Conservation (phyloP, 257 asterid species). For the Buddleja alternifolia region DNA sequence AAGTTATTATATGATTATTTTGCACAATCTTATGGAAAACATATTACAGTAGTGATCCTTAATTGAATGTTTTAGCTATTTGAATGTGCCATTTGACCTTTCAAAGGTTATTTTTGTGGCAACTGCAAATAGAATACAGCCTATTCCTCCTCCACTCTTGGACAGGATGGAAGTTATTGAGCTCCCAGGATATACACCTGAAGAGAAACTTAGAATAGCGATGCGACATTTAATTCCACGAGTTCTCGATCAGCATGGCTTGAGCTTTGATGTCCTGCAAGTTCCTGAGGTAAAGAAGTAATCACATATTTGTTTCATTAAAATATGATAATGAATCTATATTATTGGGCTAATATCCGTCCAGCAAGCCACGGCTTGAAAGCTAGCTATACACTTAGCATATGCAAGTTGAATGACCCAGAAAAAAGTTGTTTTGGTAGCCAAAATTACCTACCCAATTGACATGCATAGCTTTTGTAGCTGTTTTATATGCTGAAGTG, state of each 20-base stretch:
- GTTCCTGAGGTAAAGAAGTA: slow-evolving; percentile 82
- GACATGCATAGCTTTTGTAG: no score
- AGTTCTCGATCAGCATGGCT: slow-evolving; percentile 97
- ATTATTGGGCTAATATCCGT: not conserved
- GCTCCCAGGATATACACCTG: slow-evolving; percentile 98
- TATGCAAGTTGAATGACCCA: no score
- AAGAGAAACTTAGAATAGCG: slow-evolving; percentile 93
- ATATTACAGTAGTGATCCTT: slow-evolving; percentile 54
- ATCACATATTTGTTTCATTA: slow-evolving; percentile 25
- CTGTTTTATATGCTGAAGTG: not conserved
- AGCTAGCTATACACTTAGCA: no score
- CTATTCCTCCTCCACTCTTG: slow-evolving; percentile 89
- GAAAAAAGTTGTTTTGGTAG: no score
- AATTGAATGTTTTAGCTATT: slow-evolving; percentile 67
- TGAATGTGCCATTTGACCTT: slow-evolving; percentile 96
- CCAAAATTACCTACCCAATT: no score
- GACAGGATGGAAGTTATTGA: slow-evolving; percentile 99
- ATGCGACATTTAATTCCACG: slow-evolving; percentile 89
- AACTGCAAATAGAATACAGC: slow-evolving; percentile 94
- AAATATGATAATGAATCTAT: slow-evolving; percentile 19
- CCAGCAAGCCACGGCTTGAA: no score
- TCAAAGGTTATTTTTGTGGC: slow-evolving; percentile 98
- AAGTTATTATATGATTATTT: slow-evolving; percentile 9
- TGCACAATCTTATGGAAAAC: slow-evolving; percentile 12
- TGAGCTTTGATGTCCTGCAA: slow-evolving; percentile 84